A percentile compares a stretch with the other conserved stretches of the same genome.
Conservation (phyloP, 176 grass and related monocot species). For the Zizania latifolia region DNA sequence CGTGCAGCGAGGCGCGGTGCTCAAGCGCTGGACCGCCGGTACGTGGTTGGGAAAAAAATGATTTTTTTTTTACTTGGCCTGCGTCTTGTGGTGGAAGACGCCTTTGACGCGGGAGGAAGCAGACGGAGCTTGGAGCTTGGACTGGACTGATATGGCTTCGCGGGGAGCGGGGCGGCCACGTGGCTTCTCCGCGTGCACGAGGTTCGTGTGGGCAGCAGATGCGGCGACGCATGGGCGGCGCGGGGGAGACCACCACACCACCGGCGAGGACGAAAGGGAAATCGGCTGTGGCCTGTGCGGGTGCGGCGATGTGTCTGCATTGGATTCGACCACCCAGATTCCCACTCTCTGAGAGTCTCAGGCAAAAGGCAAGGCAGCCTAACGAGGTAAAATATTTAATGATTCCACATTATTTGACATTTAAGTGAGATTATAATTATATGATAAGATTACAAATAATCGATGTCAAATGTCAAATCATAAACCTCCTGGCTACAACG, state of each 20-base stretch:
- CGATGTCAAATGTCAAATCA: too few relatives aligned
- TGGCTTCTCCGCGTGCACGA: neutral
- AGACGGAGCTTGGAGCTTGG: neutral
- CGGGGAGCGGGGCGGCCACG: conserved; percentile 1
- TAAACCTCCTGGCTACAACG: too few relatives aligned
- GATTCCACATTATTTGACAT: too few relatives aligned
- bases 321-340: too few relatives aligned
- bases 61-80: neutral
- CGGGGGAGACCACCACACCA: neutral
- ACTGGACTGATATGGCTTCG: neutral
- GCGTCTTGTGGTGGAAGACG: neutral
- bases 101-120: neutral
- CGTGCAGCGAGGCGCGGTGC: neutral
- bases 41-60: neutral
- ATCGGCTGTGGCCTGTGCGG: too few relatives aligned
- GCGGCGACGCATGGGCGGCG: conserved; percentile 5
- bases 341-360: too few relatives aligned
- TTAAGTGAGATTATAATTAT: too few relatives aligned
- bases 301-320: neutral
- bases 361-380: too few relatives aligned
- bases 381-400: too few relatives aligned
- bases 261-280: neutral
- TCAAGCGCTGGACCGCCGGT: neutral
- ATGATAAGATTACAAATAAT: too few relatives aligned
- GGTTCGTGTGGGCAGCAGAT: neutral